These are phyloP conservation scores for Aspergillus novofumigatus DNA, from an alignment of 2,329 filamentous ascomycete species.

Conservation along the genomic window DNA sequence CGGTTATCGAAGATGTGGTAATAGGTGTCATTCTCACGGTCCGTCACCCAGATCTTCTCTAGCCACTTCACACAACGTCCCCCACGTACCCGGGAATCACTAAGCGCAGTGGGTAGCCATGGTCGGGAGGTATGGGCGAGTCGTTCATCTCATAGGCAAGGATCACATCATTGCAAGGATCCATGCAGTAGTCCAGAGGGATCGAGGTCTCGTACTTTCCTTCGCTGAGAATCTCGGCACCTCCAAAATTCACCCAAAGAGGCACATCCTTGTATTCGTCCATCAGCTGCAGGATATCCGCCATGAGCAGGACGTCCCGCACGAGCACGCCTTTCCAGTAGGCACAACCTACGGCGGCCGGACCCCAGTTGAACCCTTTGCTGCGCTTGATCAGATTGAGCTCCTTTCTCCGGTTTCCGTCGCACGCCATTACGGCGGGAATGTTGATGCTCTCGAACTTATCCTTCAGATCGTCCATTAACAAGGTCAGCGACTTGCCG, in stretches of 20 bases:
- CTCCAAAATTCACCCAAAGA: constrained; percentile 49
- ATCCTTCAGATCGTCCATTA: constrained; percentile 45
- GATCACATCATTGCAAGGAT: constrained; percentile 46
- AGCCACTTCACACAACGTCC: constrained; percentile 44
- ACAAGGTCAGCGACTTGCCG: constrained; percentile 33
- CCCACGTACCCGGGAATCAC: constrained; percentile 43
- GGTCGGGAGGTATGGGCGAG: constrained; percentile 37
- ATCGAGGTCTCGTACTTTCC: constrained; percentile 49
- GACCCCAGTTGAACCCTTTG: constrained; percentile 48
- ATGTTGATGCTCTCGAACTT: constrained; percentile 47
- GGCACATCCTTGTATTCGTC: constrained; percentile 15
- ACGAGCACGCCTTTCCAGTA: constrained; percentile 50
- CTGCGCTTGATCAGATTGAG: constrained; percentile 48
- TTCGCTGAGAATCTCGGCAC: constrained; percentile 45
- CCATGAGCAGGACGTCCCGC: constrained; percentile 43
- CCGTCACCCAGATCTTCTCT: constrained; percentile 36
- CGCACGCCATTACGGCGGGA: constrained; percentile 46
- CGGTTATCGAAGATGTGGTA: constrained; percentile 52
- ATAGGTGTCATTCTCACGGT: constrained; percentile 39
- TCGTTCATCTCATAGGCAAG: constrained; percentile 44
- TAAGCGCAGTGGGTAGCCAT: constrained; percentile 42
- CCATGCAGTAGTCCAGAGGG: constrained; percentile 48
- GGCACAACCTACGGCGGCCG: constrained; percentile 46
- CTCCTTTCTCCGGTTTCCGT: constrained; percentile 50
- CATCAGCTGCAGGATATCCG: constrained; percentile 31